Evolutionary conservation across 148 eudicot species (phyloP), one percentile per base, ranked within the genome.

Genomic region (Fagopyrum tataricum): DNA sequence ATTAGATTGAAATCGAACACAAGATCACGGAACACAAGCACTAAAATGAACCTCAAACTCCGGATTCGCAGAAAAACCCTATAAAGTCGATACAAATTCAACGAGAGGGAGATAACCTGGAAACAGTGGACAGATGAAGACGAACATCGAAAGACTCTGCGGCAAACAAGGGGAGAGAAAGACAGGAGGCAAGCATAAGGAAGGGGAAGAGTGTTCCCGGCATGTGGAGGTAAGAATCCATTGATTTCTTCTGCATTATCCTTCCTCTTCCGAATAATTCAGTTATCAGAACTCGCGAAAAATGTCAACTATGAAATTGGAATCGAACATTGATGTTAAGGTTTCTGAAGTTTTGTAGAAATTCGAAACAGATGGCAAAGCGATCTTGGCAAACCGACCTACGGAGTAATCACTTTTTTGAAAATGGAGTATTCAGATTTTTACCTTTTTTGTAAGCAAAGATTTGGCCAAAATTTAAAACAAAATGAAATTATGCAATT

Each of bases 61-160:
- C 52, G 31, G 31, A 40, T 13, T 31, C 40, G 7, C 9, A 69
- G 18, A 1, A 23, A 41, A n/a, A 68, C 52, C 48, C n/a, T 2
- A 43, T 17, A 20, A 74, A 46, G 0, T n/a, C n/a, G 3, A 15
- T 21, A 17, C 11, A 70, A 9, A 12, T 4, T 67, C 20, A 64
- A 37, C 23, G 55, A 21, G 52, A 26, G 40, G 61, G 9, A n/a
- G 73, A 41, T 64, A 5, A 89, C 98, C 98, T 90, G 41, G 98
- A 72, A 10, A 86, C 97, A 59, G 98, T 95, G 44, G 91, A 85
- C 37, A 95, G 88, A 82, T 90, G 90, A 23, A 80, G 89, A 15
- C 98, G 97, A 75, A 91, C 87, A 74, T 95, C 97, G 76, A 90
- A 91, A 23, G 74, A 17, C 74, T 89, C 84, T 47, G 82, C 84